These are phyloP conservation scores for Populus euphratica DNA, from an alignment of 345 rosid species.

Conservation along the genomic window DNA sequence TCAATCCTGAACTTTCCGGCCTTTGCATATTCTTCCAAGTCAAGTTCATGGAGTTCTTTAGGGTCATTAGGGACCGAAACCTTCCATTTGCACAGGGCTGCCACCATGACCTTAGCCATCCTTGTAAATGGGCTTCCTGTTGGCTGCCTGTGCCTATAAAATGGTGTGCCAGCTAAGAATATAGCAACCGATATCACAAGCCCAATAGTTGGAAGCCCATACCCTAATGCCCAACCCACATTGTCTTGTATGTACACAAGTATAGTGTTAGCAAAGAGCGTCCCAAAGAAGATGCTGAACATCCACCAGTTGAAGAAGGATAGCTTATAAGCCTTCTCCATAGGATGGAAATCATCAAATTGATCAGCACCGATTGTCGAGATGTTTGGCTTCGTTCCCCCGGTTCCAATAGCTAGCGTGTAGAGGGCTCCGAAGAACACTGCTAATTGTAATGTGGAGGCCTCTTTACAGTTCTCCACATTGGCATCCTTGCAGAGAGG, in stretches of 20 bases:
- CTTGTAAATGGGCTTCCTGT: slow-evolving; percentile 68
- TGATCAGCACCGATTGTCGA: slow-evolving; percentile 93
- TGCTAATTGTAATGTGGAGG: slow-evolving; percentile 54
- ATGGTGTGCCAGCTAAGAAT: slow-evolving; percentile 67
- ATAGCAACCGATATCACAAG: slow-evolving; percentile 49
- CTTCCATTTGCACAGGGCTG: slow-evolving; percentile 57
- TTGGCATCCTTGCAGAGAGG: slow-evolving; percentile 41
- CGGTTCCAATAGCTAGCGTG: slow-evolving; percentile 69
- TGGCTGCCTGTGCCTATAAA: slow-evolving; percentile 67
- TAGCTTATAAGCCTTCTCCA: slow-evolving; percentile 67
- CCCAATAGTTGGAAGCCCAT: slow-evolving; percentile 74
- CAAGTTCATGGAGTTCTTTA: slow-evolving; percentile 52
- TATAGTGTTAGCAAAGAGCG: slow-evolving; percentile 73
- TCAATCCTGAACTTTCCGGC: slow-evolving; percentile 60
- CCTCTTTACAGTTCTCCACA: slow-evolving; percentile 43
- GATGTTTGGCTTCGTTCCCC: slow-evolving; percentile 93
- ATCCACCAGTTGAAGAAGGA: slow-evolving; percentile 99
- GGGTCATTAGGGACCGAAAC: slow-evolving; percentile 43
- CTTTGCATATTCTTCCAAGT: slow-evolving; percentile 43
- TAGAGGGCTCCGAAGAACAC: slow-evolving; percentile 75
- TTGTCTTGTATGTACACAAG: slow-evolving; percentile 88
- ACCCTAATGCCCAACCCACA: slow-evolving; percentile 81
- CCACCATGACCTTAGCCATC: slow-evolving; percentile 73
- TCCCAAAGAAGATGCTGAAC: slow-evolving; percentile 87
- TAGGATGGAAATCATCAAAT: slow-evolving; percentile 74